These are phyloP conservation scores for Trichophyton equinum DNA, from an alignment of 2,329 filamentous ascomycete genomes.

Conservation along the genomic window DNA sequence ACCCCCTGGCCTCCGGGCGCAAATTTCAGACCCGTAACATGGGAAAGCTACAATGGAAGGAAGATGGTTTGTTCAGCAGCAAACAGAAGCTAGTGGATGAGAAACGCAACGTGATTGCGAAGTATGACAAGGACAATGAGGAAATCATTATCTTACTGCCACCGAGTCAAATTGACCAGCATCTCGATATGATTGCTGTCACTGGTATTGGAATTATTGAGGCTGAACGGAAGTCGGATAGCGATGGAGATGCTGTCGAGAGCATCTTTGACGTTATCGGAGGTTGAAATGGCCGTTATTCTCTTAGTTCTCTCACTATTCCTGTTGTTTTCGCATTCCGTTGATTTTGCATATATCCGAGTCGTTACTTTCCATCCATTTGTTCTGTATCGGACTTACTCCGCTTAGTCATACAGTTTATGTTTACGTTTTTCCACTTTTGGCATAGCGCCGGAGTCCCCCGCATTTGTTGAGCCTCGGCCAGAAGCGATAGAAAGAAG, in stretches of 20 bases:
- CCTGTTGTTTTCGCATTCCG: neutral
- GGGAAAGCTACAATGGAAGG: slow-evolving; percentile 13
- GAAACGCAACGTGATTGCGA: slow-evolving; percentile 10
- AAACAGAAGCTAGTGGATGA: slow-evolving; percentile 11
- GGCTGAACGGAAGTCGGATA: slow-evolving; percentile 7
- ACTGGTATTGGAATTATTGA: slow-evolving; percentile 12
- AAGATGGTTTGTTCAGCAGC: slow-evolving; percentile 8
- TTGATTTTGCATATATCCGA: neutral
- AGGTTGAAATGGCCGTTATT: neutral
- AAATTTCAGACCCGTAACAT: slow-evolving; percentile 10
- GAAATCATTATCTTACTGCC: slow-evolving; percentile 8
- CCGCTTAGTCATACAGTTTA: neutral
- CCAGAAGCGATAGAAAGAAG: neutral
- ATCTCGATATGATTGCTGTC: slow-evolving; percentile 13
- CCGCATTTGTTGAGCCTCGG: neutral
- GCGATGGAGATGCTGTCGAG: slow-evolving; percentile 5
- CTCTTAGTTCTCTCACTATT: neutral
- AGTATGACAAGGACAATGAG: slow-evolving; percentile 7
- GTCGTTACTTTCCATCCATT: neutral
- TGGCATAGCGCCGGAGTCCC: neutral
- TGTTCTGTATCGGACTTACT: neutral
- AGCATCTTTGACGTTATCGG: neutral
- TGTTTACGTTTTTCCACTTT: neutral
- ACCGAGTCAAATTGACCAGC: slow-evolving; percentile 3
- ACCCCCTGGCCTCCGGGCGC: slow-evolving; percentile 8